These are phyloP conservation scores for Aspergillus pseudoglaucus DNA, from an alignment of 2,329 filamentous ascomycete species.

Conservation along the genomic window DNA sequence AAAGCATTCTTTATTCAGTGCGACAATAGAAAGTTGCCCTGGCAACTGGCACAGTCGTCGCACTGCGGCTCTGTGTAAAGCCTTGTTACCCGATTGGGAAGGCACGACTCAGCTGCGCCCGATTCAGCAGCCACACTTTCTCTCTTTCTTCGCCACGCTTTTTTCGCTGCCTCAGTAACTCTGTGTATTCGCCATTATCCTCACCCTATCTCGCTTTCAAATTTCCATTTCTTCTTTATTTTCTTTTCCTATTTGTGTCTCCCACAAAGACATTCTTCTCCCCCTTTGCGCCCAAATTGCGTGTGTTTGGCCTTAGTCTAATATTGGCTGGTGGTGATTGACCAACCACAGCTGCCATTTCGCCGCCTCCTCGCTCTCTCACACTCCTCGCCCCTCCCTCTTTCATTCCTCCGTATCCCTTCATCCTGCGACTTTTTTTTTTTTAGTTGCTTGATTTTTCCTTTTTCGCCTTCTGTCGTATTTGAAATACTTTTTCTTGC, in stretches of 20 bases:
- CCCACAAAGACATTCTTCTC: constrained; percentile 2
- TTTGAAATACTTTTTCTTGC: background rate
- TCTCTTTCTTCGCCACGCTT: background rate
- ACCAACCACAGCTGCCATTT: background rate
- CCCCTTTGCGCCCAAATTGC: background rate
- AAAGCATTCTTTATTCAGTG: background rate
- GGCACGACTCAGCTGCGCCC: background rate
- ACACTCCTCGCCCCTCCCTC: constrained; percentile 1
- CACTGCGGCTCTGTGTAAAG: background rate
- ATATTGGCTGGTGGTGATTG: background rate
- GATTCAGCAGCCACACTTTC: background rate
- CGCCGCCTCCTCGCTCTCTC: constrained; percentile 1
- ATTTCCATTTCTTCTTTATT: constrained; percentile 1
- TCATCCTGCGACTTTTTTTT: background rate
- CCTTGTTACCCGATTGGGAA: background rate
- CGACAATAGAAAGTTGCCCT: constrained; percentile 12
- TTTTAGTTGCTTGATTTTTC: background rate
- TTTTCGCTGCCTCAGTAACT: constrained; percentile 3
- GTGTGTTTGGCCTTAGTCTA: too few species aligned
- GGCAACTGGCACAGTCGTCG: constrained; percentile 9
- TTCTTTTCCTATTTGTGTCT: background rate
- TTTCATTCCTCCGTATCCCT: background rate
- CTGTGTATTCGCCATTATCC: background rate
- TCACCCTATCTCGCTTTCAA: background rate
- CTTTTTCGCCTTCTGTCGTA: background rate